phyloP scores from a whole-genome alignment of 2,329 filamentous ascomycete genomes.

The Hypoxylon sp. region DNA sequence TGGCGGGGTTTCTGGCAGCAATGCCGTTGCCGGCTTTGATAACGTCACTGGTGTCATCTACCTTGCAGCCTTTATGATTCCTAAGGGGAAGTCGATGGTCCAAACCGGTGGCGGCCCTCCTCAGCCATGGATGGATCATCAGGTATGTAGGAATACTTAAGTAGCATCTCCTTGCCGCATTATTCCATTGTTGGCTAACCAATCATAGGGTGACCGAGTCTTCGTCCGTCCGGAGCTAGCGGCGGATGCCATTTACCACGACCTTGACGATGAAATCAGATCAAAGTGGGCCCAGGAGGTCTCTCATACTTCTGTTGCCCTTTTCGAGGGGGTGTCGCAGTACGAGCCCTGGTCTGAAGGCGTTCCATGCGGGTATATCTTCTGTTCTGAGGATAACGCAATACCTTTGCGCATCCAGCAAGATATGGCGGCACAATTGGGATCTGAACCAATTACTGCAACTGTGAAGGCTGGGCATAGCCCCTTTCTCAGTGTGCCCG shows the following conservation, averaged over 20 bases:
- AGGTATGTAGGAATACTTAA: not conserved
- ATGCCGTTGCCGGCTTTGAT: slow-evolving; percentile 19
- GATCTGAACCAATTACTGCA: slow-evolving; percentile 2
- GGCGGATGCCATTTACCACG: not conserved
- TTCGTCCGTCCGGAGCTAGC: slow-evolving; percentile 1
- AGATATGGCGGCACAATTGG: slow-evolving; percentile 15
- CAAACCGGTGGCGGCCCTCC: not conserved
- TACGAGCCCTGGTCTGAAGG: slow-evolving; percentile 24
- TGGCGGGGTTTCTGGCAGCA: slow-evolving; percentile 18
- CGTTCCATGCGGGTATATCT: slow-evolving; percentile 17
- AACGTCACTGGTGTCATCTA: slow-evolving; percentile 23
- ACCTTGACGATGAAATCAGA: slow-evolving; percentile 1
- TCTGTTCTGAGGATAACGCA: slow-evolving; percentile 19
- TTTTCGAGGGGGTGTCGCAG: slow-evolving; percentile 15
- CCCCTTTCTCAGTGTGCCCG: slow-evolving; percentile 20
- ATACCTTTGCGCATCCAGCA: slow-evolving; percentile 1
- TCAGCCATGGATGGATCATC: slow-evolving; percentile 17
- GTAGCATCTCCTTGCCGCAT: not conserved
- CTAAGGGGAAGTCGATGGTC: slow-evolving; percentile 12
- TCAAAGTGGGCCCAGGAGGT: slow-evolving; percentile 9
- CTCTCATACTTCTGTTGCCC: slow-evolving; percentile 4
- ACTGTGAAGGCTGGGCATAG: slow-evolving; percentile 11
- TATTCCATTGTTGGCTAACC: not conserved
- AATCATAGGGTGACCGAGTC: slow-evolving; percentile 1
- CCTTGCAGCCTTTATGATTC: slow-evolving; percentile 12